These are phyloP conservation scores for Huiozyma sinensis DNA, from an alignment of 805 yeast genomes.

Conservation along the genomic window DNA sequence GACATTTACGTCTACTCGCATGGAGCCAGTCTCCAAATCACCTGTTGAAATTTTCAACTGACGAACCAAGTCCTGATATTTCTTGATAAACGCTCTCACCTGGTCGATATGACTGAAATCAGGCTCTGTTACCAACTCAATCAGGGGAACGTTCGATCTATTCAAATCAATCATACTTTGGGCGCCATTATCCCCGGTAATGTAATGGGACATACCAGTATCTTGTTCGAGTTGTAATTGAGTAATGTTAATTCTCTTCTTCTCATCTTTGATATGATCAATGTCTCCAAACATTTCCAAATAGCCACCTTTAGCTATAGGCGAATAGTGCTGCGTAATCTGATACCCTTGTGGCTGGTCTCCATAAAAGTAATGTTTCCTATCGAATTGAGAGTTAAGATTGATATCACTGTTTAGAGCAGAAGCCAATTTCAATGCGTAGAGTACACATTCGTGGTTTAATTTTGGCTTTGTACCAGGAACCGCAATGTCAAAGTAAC, in stretches of 20 bases:
- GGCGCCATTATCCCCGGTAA: conserved; percentile 26
- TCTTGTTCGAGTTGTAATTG: conserved; percentile 94
- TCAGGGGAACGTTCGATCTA: conserved; percentile 74
- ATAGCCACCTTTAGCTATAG: conserved; percentile 62
- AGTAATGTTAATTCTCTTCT: conserved; percentile 46
- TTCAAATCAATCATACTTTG: conserved; percentile 56
- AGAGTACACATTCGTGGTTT: conserved; percentile 60
- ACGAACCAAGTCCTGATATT: conserved; percentile 62
- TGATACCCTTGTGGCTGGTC: conserved; percentile 97
- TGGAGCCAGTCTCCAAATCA: conserved; percentile 87
- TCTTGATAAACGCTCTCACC: conserved; percentile 69
- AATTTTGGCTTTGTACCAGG: conserved; percentile 89
- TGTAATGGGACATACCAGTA: conserved; percentile 70
- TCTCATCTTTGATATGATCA: conserved; percentile 41
- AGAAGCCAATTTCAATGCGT: conserved; percentile 62
- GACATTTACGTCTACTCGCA: conserved; percentile 91
- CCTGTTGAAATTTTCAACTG: conserved; percentile 72
- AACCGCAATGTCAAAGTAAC: conserved; percentile 72
- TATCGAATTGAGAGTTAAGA: conserved; percentile 57
- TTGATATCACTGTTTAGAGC: conserved; percentile 56
- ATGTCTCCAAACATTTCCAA: conserved; percentile 37
- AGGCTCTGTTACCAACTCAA: conserved; percentile 87
- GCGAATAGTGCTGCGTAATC: conserved; percentile 79
- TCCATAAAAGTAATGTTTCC: conserved; percentile 93
- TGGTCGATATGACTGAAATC: conserved; percentile 60